Conservation (phyloP, 768 basidiomycete species). For the Boletus rex-veris region DNA sequence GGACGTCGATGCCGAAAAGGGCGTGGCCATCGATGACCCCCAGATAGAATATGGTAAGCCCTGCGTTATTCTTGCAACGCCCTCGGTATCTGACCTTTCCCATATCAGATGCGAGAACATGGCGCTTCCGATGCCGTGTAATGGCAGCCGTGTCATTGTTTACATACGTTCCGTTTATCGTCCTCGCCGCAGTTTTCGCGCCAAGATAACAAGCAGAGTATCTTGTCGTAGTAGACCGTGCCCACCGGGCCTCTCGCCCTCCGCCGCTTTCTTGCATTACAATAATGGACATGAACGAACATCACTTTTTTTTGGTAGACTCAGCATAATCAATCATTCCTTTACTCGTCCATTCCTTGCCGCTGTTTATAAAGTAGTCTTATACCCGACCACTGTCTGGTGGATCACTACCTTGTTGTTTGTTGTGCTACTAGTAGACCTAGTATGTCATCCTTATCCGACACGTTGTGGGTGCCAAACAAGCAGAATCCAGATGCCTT, state of each 20-base stretch:
- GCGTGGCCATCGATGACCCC: constrained; percentile 71
- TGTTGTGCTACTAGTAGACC: constrained; percentile 20
- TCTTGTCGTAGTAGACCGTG: constrained; percentile 8
- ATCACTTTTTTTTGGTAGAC: constrained; percentile 14
- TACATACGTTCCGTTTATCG: constrained; percentile 78
- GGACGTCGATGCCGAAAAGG: constrained; percentile 57
- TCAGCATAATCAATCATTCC: constrained; percentile 12
- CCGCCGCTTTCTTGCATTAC: constrained; percentile 25
- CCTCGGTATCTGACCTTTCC: constrained; percentile 4
- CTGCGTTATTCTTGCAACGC: background rate
- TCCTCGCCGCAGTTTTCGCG: constrained; percentile 65
- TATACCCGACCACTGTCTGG: constrained; percentile 23
- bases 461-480: constrained; percentile 20
- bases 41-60: constrained; percentile 72
- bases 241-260: constrained; percentile 2
- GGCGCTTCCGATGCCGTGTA: constrained; percentile 73
- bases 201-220: constrained; percentile 27
- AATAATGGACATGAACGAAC: constrained; percentile 17
- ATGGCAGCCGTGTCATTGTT: constrained; percentile 65
- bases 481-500: constrained; percentile 3
- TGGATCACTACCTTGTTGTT: constrained; percentile 17
- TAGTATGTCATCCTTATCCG: background rate
- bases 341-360: constrained; percentile 25
- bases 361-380: constrained; percentile 26
- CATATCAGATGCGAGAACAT: constrained; percentile 60